Evolutionary conservation across 306 rosid genomes (phyloP).

Genomic region (Astragalus membranaceus): DNA sequence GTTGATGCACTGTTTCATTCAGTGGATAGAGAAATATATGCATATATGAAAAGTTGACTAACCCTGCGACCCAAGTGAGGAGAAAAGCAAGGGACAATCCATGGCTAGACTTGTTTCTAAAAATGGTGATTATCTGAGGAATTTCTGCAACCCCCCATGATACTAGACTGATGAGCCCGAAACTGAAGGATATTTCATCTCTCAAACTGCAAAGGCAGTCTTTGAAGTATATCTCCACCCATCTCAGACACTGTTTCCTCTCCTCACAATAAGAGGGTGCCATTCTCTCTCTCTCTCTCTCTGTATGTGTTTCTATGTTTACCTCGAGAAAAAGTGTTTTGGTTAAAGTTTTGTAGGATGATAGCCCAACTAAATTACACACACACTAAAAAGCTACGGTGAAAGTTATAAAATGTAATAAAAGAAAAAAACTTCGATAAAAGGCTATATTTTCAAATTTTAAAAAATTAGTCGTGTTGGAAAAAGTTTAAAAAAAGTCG

Average conservation of each 20-base stretch:
- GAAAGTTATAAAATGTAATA: no score
- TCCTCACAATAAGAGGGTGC: constrained; percentile 52
- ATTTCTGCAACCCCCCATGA: constrained; percentile 90
- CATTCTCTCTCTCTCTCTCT: constrained; percentile 59
- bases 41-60: not conserved
- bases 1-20: not conserved
- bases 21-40: not conserved
- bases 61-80: constrained; percentile 92
- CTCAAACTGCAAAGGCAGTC: constrained; percentile 74
- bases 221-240: constrained; percentile 68
- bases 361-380: not conserved
- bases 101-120: constrained; percentile 60
- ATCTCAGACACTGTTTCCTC: constrained; percentile 48
- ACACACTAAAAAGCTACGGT: no score
- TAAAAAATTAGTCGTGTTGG: no score
- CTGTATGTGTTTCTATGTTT: not conserved
- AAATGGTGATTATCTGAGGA: constrained; percentile 84
- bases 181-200: constrained; percentile 64
- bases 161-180: constrained; percentile 51
- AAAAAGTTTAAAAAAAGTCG: no score
- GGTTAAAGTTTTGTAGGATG: not conserved
- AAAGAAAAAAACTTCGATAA: no score
- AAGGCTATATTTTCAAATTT: no score
- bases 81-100: constrained; percentile 84
- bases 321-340: not conserved